Base-by-base conservation (phyloP, 1,139 yeast genomes). In the Yamadazyma sp. region DNA sequence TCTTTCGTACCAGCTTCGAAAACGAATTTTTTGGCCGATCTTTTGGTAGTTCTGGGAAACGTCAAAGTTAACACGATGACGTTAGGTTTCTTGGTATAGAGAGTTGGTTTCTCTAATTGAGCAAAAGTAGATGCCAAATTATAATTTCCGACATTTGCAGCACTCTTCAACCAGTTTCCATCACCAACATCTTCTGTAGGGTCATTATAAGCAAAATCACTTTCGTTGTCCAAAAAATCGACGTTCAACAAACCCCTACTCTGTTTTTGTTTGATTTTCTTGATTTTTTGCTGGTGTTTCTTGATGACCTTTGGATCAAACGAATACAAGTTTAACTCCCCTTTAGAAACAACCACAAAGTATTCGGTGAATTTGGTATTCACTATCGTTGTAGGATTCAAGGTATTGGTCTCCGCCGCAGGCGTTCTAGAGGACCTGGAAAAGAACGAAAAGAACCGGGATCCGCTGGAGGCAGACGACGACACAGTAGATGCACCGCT, bases 1-100 rank as follows among this genome's bases (percentile, higher is more conserved):
- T 81, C 86, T 33, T 66, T 60, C 12, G 88, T 81, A 15, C 88
- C 87, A 0, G 95, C 76, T 53, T 70, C 77, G 50, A 77, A 75
- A 24, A 69, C 43, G 41, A 73, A 68, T 49, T 65, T 68, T 50
- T 69, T 70, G 14, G 65, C 58, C 9, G 53, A 57, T 42, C 53
- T 60, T 42, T 63, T 66, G 31, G 66, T 55, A 1, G 56, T 50
- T 40, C 60, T 62, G 9, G 78, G 76, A 56, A 72, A 70, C 1
- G 66, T 59, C 39, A 72, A 58, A 11, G 73, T 61, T 66, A 73
- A 72, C 34, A 43, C 47, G 33, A 37, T 38, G 9, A 44, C 42
- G 29, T 35, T 41, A 7, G 38, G 24, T 33, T 45, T 48, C 27
- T 47, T 46, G 24, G 41, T 34, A 33, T 46, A 38, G 31, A 36